Base-by-base conservation (phyloP, 768 basidiomycete species). In the Serendipita sp. region DNA sequence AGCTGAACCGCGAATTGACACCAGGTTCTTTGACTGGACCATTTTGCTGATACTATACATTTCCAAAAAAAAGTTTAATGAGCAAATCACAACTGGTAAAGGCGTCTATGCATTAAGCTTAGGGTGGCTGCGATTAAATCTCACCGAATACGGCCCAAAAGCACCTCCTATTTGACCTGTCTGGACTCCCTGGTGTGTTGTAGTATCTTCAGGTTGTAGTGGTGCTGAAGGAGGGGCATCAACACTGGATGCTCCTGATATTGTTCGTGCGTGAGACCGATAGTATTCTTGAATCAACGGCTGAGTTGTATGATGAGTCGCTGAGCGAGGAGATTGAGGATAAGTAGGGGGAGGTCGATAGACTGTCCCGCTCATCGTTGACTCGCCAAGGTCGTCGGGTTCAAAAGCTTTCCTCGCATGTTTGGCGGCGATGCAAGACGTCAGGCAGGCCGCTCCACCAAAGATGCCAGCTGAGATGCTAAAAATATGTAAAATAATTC, bases 61-160 rank as follows among this genome's bases (percentile, higher is more conserved):
- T 20, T 28, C 7, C n/a, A 5, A 48, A 28, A 48, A 48, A 48
- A 48, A 5, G n/a, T 20, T 28, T 20, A 11, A n/a, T 48, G 20
- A 48, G 45, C 45, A 48, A n/a, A 20, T 48, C n/a, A 9, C 20
- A 28, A 5, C 20, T 14, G 14, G 38, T 14, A 38, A 38, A 38
- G 38, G 14, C 38, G 38, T 14, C 38, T 14, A 5, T 38, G 38
- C 38, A n/a, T n/a, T 14, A 38, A 38, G 38, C 38, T 38, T 9
- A 20, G 45, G 5, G 20, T 50, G 45, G 45, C 20, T 50, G 38
- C 38, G 38, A 38, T 22, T 31, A 61, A 33, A 38, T 75, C 84
- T 63, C 67, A 90, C 89, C n/a, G 88, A 84, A 74, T 91, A 91
- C 26, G 90, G 90, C 11, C 90, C 90, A 76, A 90, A 91, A 17